Conservation (phyloP, 768 basidiomycete species). For the Lactifluus rugatus region DNA sequence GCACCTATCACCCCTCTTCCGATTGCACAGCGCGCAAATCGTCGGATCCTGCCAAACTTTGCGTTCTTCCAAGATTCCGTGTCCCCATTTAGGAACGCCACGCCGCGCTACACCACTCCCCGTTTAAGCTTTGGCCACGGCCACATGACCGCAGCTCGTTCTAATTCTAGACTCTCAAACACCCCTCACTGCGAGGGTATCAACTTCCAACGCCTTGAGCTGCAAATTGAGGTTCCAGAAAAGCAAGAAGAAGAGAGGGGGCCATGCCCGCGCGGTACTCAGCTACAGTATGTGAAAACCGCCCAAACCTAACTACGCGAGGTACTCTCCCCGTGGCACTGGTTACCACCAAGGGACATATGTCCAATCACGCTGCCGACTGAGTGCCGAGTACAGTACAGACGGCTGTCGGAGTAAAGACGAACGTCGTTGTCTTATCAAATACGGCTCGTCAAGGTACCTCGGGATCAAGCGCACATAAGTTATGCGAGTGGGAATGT, state of each 20-base stretch:
- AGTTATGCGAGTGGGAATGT: no score
- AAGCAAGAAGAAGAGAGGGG: background rate
- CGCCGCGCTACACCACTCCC: constrained; percentile 3
- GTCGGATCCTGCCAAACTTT: background rate
- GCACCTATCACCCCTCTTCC: background rate
- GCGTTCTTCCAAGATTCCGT: constrained; percentile 10
- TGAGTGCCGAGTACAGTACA: no score
- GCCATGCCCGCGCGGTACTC: background rate
- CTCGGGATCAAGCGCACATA: background rate
- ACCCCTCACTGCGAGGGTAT: background rate
- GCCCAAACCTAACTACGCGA: background rate
- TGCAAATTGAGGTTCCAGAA: background rate
- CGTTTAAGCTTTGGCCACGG: constrained; percentile 1
- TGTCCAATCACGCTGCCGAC: background rate
- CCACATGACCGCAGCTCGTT: constrained; percentile 3
- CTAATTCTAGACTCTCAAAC: background rate
- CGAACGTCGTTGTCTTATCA: background rate
- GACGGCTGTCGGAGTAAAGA: background rate
- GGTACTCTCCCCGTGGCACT: background rate
- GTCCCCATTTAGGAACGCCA: constrained; percentile 10
- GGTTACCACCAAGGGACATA: background rate
- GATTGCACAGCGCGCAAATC: constrained; percentile 1
- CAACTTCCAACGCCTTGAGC: background rate
- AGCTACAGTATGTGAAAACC: background rate
- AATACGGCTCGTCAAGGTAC: background rate